Base-by-base conservation (phyloP, 495 filamentous ascomycete genomes). In the Xylaria bambusicola region DNA sequence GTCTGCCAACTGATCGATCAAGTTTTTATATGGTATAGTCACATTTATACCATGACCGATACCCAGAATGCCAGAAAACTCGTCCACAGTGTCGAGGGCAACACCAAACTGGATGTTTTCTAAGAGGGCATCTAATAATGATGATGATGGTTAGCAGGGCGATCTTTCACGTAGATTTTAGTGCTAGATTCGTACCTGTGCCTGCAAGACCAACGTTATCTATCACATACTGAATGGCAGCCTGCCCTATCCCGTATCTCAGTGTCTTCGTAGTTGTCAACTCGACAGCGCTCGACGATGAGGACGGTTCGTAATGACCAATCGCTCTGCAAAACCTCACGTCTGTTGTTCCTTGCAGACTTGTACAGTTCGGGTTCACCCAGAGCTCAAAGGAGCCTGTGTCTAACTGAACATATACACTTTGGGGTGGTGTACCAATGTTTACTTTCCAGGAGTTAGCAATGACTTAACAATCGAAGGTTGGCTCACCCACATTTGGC, bases 331-430 rank as follows among this genome's bases (percentile, higher is more conserved):
- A 81, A 56, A 81, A 81, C 46, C 58, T 67, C 3, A 69, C 62
- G 42, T 80, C 77, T 6, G 68, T 56, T 4, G 62, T 60, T 2
- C 65, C 65, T 15, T 52, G 17, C 21, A 81, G 70, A 12, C 62
- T 66, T 7, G 65, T 66, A 56, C 77, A 81, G 61, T 78, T 72
- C 0, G 78, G 78, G 58, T 81, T 81, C 21, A 81, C 78, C 78
- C 77, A 81, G 6, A 81, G 66, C 65, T 81, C 77, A 61, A 80
- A 80, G 9, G 77, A 80, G 23, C 77, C 78, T 5, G 78, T 81
- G 57, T 81, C 78, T 41, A 81, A 57, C 64, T 81, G 78, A 6
- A 77, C 76, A 62, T 68, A 80, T 13, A 78, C 72, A 12, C 72
- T 64, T 50, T 81, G 78, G 12, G 75, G 67, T 29, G 77, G 78